A percentile compares a stretch with the other conserved stretches of the same genome.
phyloP scores from a whole-genome alignment of 257 asterid species.

The Penstemon barbatus region DNA sequence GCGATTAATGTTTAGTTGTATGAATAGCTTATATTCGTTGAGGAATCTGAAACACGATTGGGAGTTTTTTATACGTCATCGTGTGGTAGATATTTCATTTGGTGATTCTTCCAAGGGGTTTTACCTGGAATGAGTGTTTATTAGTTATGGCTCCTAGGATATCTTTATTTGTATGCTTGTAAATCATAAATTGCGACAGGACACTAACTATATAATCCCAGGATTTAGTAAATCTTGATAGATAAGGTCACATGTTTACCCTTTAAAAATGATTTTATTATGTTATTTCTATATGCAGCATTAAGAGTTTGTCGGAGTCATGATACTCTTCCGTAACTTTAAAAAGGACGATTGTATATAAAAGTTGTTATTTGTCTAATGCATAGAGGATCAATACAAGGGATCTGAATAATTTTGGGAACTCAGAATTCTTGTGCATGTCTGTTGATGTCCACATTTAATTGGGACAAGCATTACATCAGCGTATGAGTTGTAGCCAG shows the following conservation, averaged over 20 bases:
- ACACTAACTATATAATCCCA: not conserved
- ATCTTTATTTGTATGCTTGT: not conserved
- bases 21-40: slow-evolving; percentile 1
- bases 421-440: not conserved
- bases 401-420: slow-evolving; percentile 4
- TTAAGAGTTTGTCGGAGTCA: not conserved
- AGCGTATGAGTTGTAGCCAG: not conserved
- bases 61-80: not conserved
- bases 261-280: not conserved
- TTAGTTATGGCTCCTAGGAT: not conserved
- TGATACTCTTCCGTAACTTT: not conserved
- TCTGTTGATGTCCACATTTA: not conserved
- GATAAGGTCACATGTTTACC: not conserved
- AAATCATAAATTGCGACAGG: not conserved
- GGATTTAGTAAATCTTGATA: not conserved
- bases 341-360: not conserved
- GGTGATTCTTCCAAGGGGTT: not conserved
- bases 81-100: not conserved
- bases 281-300: not conserved
- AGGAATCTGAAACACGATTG: slow-evolving; percentile 22
- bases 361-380: not conserved
- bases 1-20: not conserved
- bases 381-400: not conserved
- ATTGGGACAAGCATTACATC: not conserved
- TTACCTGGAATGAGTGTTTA: not conserved